Base-by-base conservation (phyloP, 768 basidiomycete genomes). In the Chalciporus chontae region DNA sequence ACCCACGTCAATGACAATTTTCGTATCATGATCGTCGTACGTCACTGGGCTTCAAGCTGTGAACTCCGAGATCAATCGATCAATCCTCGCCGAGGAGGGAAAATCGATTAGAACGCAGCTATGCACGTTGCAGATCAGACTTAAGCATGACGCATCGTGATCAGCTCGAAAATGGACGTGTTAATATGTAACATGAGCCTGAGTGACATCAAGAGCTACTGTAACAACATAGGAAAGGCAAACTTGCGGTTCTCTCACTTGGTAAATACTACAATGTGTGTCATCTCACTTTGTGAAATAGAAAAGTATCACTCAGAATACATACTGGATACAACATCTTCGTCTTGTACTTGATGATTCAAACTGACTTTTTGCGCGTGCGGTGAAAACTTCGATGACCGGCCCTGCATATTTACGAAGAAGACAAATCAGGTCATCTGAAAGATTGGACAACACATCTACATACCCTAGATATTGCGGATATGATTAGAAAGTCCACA, bases 281-380 rank as follows among this genome's bases (percentile, higher is more conserved):
- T 43, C 15, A 10, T 23, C 45, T 57, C 15, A 57, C 17, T 19
- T 27, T 38, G 19, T 2, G 39, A 48, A 14, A 32, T 32, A 40
- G 24, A 29, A 39, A 19, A 40, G 15, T 6, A 39, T 32, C 23
- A 21, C 5, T 18, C 17, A 17, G 45, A 27, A 24, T 17, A 79
- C 89, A 60, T 60, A 92, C 91, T 89, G 26, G 90, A 91, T 45
- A 92, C 89, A 10, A 93, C 88, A 64, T 92, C 90, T 63, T 91
- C 90, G 57, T 93, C 90, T 57, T 84, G 84, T 15, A 95, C 87
- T 51, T 81, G 79, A 72, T 94, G 94, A 21, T 71, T 71, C 55
- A 94, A 71, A 48, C 92, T 90, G 54, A 95, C 91, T 67, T 96
- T 96, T 69, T 96, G 94, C 3, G 93, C 91, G 60, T 96, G 90